Percentiles rank a stretch among this genome's conserved stretches.
These are phyloP conservation scores for Chrysosporium queenslandicum DNA, from an alignment of 2,329 filamentous ascomycete genomes.

Conservation along the genomic window DNA sequence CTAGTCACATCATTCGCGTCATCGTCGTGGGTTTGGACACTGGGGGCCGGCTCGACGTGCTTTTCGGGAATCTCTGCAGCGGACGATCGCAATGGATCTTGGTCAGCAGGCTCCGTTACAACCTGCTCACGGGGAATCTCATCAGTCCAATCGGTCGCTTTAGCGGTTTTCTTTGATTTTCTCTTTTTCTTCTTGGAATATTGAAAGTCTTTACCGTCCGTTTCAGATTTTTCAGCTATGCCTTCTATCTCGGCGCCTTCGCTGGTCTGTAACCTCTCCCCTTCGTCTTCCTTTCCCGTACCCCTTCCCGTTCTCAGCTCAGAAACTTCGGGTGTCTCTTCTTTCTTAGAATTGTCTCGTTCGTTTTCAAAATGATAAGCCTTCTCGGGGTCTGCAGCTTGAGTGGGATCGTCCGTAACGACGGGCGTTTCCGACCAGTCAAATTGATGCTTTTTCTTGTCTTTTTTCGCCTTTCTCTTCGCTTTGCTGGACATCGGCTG, in stretches of 20 bases:
- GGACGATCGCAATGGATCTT: constrained; percentile 7
- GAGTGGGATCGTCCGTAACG: background rate
- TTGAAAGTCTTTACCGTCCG: constrained; percentile 40
- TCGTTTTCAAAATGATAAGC: background rate
- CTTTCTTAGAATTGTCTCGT: background rate
- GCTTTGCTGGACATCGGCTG: constrained; percentile 28
- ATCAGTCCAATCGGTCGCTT: constrained; percentile 38
- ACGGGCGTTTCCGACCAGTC: constrained; percentile 4
- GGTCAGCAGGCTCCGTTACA: constrained; percentile 26
- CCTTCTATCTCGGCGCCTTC: background rate
- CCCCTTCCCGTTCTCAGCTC: background rate
- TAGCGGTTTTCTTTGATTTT: constrained; percentile 29
- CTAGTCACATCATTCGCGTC: background rate
- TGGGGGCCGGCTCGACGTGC: background rate
- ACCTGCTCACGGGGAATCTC: constrained; percentile 37
- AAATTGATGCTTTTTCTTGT: constrained; percentile 27
- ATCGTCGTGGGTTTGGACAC: background rate
- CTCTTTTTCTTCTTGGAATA: constrained; percentile 33
- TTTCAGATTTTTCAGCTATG: constrained; percentile 22
- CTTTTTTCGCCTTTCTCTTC: constrained; percentile 43
- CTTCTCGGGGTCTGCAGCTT: background rate
- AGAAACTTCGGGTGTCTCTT: background rate
- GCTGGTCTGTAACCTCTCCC: background rate
- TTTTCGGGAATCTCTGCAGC: constrained; percentile 5
- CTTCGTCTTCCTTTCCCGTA: background rate